Evolutionary conservation across 2,329 filamentous ascomycete species (phyloP), one percentile per base, ranked within the genome.

Genomic region (Parastagonospora nodorum): DNA sequence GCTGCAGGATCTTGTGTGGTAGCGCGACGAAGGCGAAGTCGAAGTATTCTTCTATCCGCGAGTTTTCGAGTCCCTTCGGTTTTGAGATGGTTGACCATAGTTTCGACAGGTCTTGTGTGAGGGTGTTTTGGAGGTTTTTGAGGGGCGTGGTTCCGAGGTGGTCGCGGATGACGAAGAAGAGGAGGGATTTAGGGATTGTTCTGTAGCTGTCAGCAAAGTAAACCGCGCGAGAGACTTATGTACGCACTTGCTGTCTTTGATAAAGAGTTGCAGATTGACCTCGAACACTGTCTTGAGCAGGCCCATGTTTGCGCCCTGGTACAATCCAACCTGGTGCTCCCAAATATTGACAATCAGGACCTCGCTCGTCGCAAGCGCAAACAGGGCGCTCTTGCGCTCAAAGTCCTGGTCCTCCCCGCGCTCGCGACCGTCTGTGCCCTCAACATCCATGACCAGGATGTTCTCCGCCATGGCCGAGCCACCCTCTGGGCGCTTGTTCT

Each of bases 161-260:
- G 73, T 99, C 94, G 74, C 94, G 92, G 67, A 99, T 97, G 61
- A 99, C 94, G 78, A 99, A 99, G 80, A 99, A 97, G 31, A 99
- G 83, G 43, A 99, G 85, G 10, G 93, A 97, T 58, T 92, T 85
- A 28, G 93, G 90, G 28, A 88, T 92, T 14, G 90, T 92, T 64
- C 89, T 94, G 61, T 27, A 37, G 52, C 14, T 52, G 64, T 72
- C 51, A 69, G 63, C 49, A 53, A 29, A 12, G n/a, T 38, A 7
- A 24, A 33, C 24, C 12, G 2, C 11, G 41, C 16, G 5, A 15
- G 15, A 8, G n/a, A n/a, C 8, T 5, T 2, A 11, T 14, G 44
- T 33, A 79, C 86, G 67, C 83, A 93, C 89, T 91, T 90, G 74
- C 88, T 92, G 73, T 97, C 92, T 79, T 97, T 97, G 64, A 97